Evolutionary conservation across 345 rosid species (phyloP).

Genomic region (Erodium maritimum): DNA sequence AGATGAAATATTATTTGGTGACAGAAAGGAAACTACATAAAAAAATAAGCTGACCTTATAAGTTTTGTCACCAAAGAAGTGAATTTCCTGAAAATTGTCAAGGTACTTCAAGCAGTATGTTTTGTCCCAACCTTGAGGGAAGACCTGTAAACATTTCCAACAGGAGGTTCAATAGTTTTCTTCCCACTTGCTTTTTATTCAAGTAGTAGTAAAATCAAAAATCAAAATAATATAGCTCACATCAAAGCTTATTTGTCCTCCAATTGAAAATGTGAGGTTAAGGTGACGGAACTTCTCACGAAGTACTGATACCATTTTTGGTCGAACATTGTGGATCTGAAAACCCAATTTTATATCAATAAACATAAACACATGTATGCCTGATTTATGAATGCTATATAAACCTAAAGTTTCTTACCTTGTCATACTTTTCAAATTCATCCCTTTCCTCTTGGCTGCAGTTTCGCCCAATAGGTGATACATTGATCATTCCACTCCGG

Average conservation of each 20-base stretch:
- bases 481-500: constrained; percentile 93
- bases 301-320: constrained; percentile 68
- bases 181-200: not conserved
- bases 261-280: constrained; percentile 87
- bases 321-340: constrained; percentile 78
- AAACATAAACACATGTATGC: constrained; percentile 5
- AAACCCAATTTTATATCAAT: constrained; percentile 14
- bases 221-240: constrained; percentile 31
- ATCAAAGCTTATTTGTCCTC: constrained; percentile 98
- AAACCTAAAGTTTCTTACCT: constrained; percentile 30
- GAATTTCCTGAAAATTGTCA: constrained; percentile 68
- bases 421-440: constrained; percentile 87
- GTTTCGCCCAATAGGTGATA: constrained; percentile 94
- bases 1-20: too few species aligned
- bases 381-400: not conserved
- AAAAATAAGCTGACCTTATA: constrained; percentile 45
- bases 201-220: constrained; percentile 6
- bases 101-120: constrained; percentile 92
- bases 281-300: constrained; percentile 85
- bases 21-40: too few species aligned
- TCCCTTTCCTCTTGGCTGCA: constrained; percentile 99
- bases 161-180: not conserved
- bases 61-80: constrained; percentile 98
- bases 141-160: constrained; percentile 40
- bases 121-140: constrained; percentile 98